Conservation (phyloP, 805 yeast species). For the Lipomyces sp. region DNA sequence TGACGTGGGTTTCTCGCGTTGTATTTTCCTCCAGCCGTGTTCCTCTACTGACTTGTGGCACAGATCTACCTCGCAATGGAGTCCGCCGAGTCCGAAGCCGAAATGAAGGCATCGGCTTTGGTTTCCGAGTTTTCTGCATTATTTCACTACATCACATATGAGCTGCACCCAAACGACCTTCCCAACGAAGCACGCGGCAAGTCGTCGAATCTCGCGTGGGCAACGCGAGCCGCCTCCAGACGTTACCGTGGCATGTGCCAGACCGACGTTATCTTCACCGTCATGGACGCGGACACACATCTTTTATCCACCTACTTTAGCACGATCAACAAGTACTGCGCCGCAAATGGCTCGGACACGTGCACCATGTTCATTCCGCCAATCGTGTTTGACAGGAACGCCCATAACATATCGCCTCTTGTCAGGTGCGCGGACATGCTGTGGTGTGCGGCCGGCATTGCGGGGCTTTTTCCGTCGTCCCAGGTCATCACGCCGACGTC, state of each 20-base stretch:
- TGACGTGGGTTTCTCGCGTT: slow-evolving; percentile 10
- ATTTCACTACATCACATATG: slow-evolving; percentile 18
- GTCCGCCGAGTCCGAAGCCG: slow-evolving; percentile 15
- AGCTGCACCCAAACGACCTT: slow-evolving; percentile 22
- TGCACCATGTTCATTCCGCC: slow-evolving; percentile 27
- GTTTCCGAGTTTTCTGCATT: slow-evolving; percentile 8
- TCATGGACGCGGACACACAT: slow-evolving; percentile 31
- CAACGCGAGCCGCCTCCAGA: slow-evolving; percentile 17
- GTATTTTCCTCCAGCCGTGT: too few species aligned
- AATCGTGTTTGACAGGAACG: slow-evolving; percentile 30
- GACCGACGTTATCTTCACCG: slow-evolving; percentile 20
- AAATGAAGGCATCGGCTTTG: slow-evolving; percentile 13
- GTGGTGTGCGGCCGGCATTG: slow-evolving; percentile 30
- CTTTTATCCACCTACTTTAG: slow-evolving; percentile 23
- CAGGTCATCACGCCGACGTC: slow-evolving; percentile 27
- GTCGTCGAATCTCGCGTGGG: slow-evolving; percentile 31
- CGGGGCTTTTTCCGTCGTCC: slow-evolving; percentile 26
- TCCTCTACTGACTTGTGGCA: not conserved
- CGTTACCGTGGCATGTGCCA: not conserved
- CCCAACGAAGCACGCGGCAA: slow-evolving; percentile 29
- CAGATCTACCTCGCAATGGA: slow-evolving; percentile 27
- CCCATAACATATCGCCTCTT: slow-evolving; percentile 23
- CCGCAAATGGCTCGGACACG: not conserved
- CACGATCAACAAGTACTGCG: slow-evolving; percentile 10
- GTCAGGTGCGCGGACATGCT: slow-evolving; percentile 30